Evolutionary conservation across 2,329 filamentous ascomycete species (phyloP).

Genomic region (Aureobasidium melanogenum): DNA sequence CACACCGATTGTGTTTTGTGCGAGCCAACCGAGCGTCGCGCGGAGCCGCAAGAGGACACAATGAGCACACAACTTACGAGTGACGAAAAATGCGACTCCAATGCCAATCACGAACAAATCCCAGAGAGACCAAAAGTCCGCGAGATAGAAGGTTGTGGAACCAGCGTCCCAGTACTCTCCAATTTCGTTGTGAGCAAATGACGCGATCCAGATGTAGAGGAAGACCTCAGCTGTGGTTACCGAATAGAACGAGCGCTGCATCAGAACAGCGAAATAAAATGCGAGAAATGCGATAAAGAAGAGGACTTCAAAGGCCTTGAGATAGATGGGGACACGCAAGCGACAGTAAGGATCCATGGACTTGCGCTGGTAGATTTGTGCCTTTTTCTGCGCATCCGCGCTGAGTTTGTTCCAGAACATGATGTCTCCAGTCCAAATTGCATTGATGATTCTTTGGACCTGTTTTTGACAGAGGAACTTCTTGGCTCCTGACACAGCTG

Average conservation of each 20-base stretch:
- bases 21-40: background rate
- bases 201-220: conserved; percentile 77
- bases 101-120: conserved; percentile 28
- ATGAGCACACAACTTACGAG: conserved; percentile 47
- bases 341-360: conserved; percentile 65
- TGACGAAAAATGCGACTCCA: conserved; percentile 52
- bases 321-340: conserved; percentile 69
- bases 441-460: conserved; percentile 74
- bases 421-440: conserved; percentile 79
- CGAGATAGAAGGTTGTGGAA: conserved; percentile 72
- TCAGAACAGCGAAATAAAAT: conserved; percentile 79
- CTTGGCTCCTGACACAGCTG: conserved; percentile 71
- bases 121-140: conserved; percentile 74
- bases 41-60: background rate
- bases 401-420: conserved; percentile 79
- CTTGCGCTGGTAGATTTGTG: conserved; percentile 62
- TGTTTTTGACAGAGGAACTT: conserved; percentile 72
- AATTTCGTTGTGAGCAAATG: conserved; percentile 75
- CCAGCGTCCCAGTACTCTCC: conserved; percentile 81
- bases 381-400: conserved; percentile 63
- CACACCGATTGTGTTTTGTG: background rate
- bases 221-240: conserved; percentile 63
- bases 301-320: conserved; percentile 73
- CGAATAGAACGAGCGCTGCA: conserved; percentile 52
- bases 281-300: conserved; percentile 71